A percentile compares a stretch with the other conserved stretches of the same genome.
Conservation (phyloP, 2,329 filamentous ascomycete species). For the Ophiocordyceps camponoti-leonardi region DNA sequence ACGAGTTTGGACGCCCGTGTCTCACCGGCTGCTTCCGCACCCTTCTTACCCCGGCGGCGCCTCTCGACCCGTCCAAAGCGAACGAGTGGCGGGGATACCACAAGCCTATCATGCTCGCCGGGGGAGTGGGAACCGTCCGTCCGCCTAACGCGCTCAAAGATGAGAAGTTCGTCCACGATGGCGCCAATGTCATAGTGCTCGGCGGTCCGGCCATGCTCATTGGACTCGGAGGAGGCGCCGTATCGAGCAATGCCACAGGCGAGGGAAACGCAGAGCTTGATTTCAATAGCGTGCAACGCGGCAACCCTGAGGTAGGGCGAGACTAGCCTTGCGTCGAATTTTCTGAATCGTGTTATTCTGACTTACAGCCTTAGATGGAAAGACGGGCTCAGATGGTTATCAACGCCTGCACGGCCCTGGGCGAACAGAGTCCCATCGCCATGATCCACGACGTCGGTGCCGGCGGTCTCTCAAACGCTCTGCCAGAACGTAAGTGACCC, state of each 20-base stretch:
- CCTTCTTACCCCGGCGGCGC: slow-evolving; percentile 38
- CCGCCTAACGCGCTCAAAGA: slow-evolving; percentile 84
- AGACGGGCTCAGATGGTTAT: slow-evolving; percentile 95
- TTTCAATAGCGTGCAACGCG: slow-evolving; percentile 92
- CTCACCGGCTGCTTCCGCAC: slow-evolving; percentile 86
- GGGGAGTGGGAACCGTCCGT: slow-evolving; percentile 81
- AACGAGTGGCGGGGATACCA: slow-evolving; percentile 64
- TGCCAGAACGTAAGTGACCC: slow-evolving; percentile 47
- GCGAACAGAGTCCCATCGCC: slow-evolving; percentile 72
- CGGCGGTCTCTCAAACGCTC: slow-evolving; percentile 57
- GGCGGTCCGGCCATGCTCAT: slow-evolving; percentile 97
- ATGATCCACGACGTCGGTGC: slow-evolving; percentile 98
- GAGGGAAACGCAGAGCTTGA: slow-evolving; percentile 85
- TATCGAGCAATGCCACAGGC: slow-evolving; percentile 75
- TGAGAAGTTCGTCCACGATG: slow-evolving; percentile 59
- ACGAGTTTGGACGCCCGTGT: slow-evolving; percentile 86
- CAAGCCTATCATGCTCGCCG: slow-evolving; percentile 97
- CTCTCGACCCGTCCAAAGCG: slow-evolving; percentile 22
- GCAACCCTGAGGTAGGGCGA: slow-evolving; percentile 60
- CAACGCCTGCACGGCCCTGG: slow-evolving; percentile 77
- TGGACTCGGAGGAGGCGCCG: slow-evolving; percentile 85
- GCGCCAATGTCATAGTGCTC: slow-evolving; percentile 82
- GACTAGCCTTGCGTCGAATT: neutral
- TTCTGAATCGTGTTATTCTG: neutral
- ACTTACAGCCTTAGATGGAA: slow-evolving; percentile 40